Conservation (phyloP, 2,329 filamentous ascomycete genomes). For the Leptoxyphium fumago region DNA sequence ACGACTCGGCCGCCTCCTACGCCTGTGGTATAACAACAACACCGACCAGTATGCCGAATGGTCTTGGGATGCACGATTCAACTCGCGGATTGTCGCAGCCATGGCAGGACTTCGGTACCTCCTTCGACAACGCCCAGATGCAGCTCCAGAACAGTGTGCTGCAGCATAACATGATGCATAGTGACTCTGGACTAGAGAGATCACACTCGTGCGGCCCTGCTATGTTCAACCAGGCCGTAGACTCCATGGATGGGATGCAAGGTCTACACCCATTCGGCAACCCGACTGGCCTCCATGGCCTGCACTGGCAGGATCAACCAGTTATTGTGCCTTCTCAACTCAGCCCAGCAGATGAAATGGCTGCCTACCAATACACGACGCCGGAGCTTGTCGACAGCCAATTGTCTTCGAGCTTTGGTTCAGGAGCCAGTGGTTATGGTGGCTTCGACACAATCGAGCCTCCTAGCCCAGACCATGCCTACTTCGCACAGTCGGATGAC, state of each 20-base stretch:
- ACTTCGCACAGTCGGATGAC: conserved; percentile 10
- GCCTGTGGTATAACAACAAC: neutral
- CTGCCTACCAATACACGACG: conserved; percentile 6
- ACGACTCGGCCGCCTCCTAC: neutral
- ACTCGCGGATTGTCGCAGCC: neutral
- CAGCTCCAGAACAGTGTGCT: neutral
- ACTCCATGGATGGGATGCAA: neutral
- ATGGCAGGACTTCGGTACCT: neutral
- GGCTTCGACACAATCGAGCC: conserved; percentile 6
- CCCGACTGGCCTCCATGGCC: neutral
- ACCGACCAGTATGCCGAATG: neutral
- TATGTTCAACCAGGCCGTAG: neutral
- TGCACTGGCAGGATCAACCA: neutral
- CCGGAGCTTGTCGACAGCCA: conserved; percentile 1
- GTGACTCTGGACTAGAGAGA: neutral
- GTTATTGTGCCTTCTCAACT: conserved; percentile 15
- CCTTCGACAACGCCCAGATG: neutral
- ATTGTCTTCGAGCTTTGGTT: conserved; percentile 1
- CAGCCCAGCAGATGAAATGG: conserved; percentile 8
- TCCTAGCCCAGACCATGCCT: conserved; percentile 6
- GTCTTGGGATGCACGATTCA: neutral
- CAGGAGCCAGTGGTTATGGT: conserved; percentile 1
- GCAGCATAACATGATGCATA: neutral
- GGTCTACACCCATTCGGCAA: neutral
- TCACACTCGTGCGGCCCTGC: neutral